Percentiles rank a stretch among this genome's conserved stretches.
Evolutionary conservation across 768 basidiomycete genomes (phyloP).

Genomic region (Tephrocybe sp.): DNA sequence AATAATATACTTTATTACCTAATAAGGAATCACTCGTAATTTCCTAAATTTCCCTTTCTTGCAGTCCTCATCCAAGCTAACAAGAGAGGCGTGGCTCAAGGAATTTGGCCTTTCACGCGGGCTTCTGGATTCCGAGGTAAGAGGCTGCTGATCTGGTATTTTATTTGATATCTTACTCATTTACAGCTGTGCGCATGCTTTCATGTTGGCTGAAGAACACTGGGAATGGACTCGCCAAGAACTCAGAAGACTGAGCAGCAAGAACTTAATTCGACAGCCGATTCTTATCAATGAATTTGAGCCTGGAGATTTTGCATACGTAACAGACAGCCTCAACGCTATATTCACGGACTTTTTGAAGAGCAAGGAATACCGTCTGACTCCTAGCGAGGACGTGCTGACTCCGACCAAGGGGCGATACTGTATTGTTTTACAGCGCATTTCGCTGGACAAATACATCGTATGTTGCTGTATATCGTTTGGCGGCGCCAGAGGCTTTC

Average conservation of each 20-base stretch:
- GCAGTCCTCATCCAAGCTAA: no score
- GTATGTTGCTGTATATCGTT: conserved; percentile 37
- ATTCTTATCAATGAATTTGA: conserved; percentile 12
- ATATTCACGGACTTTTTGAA: conserved; percentile 21
- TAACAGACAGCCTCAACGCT: conserved; percentile 19
- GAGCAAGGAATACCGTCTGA: conserved; percentile 20
- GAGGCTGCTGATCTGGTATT: background rate
- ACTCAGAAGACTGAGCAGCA: conserved; percentile 1
- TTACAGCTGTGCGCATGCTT: conserved; percentile 10
- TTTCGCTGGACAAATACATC: conserved; percentile 26
- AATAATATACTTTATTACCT: no score
- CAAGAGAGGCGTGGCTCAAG: no score
- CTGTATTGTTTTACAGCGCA: conserved; percentile 34
- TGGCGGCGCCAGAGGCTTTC: conserved; percentile 22
- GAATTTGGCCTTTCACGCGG: no score
- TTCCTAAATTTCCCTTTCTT: no score
- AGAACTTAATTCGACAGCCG: background rate
- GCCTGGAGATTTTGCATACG: conserved; percentile 28
- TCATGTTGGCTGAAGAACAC: conserved; percentile 15
- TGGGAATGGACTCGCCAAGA: conserved; percentile 19
- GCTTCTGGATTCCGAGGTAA: background rate
- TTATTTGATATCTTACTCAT: background rate
- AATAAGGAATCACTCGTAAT: no score
- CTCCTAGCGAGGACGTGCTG: conserved; percentile 16
- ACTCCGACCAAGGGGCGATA: conserved; percentile 21